A percentile compares a stretch with the other conserved stretches of the same genome.
Conservation (phyloP, 192 early-diverging fungal species). For the Funneliformis mosseae region DNA sequence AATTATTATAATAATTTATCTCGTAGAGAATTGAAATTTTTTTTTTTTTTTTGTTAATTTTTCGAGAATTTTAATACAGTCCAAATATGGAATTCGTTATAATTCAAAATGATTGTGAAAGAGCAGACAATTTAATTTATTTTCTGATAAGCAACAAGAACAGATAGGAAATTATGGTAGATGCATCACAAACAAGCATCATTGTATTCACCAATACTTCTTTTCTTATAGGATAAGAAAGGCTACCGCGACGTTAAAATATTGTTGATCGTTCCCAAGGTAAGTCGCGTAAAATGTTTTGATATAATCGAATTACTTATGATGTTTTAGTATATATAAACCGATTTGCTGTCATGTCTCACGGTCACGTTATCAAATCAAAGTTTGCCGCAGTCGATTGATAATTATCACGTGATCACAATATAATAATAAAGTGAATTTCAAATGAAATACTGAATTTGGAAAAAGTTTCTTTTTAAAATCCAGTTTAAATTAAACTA, state of each 20-base stretch:
- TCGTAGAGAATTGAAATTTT: neutral
- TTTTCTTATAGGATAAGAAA: neutral
- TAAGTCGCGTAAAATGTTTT: neutral
- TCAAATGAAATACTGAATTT: no score
- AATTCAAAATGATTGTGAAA: neutral
- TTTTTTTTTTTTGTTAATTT: neutral
- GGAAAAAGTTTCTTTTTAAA: no score
- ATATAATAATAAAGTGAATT: no score
- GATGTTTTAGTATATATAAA: no score
- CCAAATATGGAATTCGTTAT: neutral
- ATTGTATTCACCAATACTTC: neutral
- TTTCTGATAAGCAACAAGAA: neutral
- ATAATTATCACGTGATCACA: neutral
- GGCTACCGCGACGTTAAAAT: neutral
- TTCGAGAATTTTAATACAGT: neutral
- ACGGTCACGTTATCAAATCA: neutral
- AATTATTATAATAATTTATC: neutral
- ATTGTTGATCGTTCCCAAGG: neutral
- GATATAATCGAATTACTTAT: neutral
- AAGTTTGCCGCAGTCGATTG: neutral
- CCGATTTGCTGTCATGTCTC: neutral
- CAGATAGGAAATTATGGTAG: neutral
- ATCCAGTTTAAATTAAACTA: no score
- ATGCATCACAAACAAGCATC: neutral
- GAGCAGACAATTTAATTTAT: neutral